Conservation (phyloP, 768 basidiomycete species). For the Neoboletus subvelutipes region DNA sequence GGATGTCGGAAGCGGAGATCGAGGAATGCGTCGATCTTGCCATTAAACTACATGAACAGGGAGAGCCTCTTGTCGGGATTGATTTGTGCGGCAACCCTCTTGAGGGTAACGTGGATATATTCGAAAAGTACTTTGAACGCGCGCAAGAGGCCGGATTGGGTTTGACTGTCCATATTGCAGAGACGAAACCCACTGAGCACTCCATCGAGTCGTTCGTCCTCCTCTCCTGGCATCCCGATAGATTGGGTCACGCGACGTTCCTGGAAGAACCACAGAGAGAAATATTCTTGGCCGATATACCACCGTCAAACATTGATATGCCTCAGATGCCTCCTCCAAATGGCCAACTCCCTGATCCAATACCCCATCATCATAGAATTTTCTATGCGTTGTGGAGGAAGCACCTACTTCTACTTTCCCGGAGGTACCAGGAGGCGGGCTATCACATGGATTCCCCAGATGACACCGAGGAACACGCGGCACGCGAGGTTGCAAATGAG, state of each 20-base stretch:
- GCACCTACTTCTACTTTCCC: slow-evolving; percentile 23
- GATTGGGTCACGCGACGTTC: slow-evolving; percentile 83
- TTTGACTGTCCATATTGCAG: slow-evolving; percentile 82
- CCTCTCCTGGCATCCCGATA: slow-evolving; percentile 60
- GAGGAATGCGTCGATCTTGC: slow-evolving; percentile 60
- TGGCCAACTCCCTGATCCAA: slow-evolving; percentile 16
- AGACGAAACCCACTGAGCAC: slow-evolving; percentile 63
- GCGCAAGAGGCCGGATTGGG: slow-evolving; percentile 63
- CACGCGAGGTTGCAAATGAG: slow-evolving; percentile 23
- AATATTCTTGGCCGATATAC: slow-evolving; percentile 44
- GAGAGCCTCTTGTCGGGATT: slow-evolving; percentile 69
- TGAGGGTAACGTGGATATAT: slow-evolving; percentile 54
- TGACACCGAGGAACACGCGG: slow-evolving; percentile 19
- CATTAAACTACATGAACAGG: slow-evolving; percentile 49
- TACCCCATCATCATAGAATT: slow-evolving; percentile 23
- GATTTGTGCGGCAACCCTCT: slow-evolving; percentile 80
- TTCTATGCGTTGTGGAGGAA: slow-evolving; percentile 26
- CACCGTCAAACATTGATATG: slow-evolving; percentile 15
- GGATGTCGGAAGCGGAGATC: slow-evolving; percentile 54
- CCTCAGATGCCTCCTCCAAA: slow-evolving; percentile 22
- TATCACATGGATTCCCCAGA: slow-evolving; percentile 5
- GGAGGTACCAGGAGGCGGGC: slow-evolving; percentile 17
- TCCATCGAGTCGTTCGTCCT: slow-evolving; percentile 58
- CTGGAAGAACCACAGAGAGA: slow-evolving; percentile 55
- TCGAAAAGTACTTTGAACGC: slow-evolving; percentile 49